Base-by-base conservation (phyloP, 148 eudicot species). In the Cornus suecica region DNA sequence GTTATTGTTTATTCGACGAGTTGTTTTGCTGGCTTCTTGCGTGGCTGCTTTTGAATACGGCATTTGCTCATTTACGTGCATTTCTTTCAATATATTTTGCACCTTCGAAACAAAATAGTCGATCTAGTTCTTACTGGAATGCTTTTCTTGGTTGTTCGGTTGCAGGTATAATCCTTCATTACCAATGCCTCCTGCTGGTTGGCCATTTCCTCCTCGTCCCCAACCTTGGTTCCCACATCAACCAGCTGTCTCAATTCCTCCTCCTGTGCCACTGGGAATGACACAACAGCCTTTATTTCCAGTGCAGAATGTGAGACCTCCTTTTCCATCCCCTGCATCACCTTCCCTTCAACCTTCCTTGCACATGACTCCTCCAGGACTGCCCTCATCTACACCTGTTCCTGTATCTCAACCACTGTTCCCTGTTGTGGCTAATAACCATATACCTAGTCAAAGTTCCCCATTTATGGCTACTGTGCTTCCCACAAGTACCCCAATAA, bases 361-460 rank as follows among this genome's bases (percentile, higher is more conserved):
- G 71, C 84, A 85, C 31, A 67, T 77, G 28, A 80, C 85, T 37
- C 92, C 91, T 71, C 94, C 97, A 51, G 96, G 96, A 26, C 70
- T 90, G 83, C 79, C 88, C 77, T 77, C 88, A 60, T 75, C 89
- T 58, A 66, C 92, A n/a, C 79, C 94, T 76, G 81, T 76, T 71
- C 83, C 94, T 74, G 93, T 90, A 41, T 87, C 98, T 65, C 99
- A 95, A 71, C 99, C 99, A n/a, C 81, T 95, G 63, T 96, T 96
- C 80, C 99, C 99, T n/a, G 94, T 96, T 84, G 93, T 86, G 70
- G 80, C 91, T 68, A 78, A 78, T 64, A 78, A 80, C 77, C 85
- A 65, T 74, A 75, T 83, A 65, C 83, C 93, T 71, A 77, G 79
- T 76, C 97, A 86, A 83, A 81, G 76, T 68, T 74, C 85, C 20